Evolutionary conservation across 192 early-diverging fungal genomes (phyloP).

Genomic region (Podila clonocystis): DNA sequence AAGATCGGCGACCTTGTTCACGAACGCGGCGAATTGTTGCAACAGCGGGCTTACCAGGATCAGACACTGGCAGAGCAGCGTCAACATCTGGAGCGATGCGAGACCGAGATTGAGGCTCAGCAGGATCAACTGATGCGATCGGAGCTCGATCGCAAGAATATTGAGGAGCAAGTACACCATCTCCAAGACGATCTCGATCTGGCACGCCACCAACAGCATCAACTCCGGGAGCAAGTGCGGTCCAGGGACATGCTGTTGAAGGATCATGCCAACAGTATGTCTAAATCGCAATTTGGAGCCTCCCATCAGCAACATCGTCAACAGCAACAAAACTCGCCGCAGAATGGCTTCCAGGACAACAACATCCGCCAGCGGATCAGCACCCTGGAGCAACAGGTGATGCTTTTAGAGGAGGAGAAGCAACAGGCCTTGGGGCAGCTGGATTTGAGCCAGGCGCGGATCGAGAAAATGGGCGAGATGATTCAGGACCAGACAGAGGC

Average conservation of each 20-base stretch:
- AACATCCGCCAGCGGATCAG: constrained; percentile 1
- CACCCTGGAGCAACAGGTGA: constrained; percentile 3
- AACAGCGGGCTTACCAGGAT: constrained; percentile 3
- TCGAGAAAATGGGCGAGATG: constrained; percentile 21
- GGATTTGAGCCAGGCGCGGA: constrained; percentile 1
- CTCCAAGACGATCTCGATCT: constrained; percentile 15
- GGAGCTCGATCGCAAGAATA: constrained; percentile 9
- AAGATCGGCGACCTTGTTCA: not conserved
- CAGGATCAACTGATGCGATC: constrained; percentile 19
- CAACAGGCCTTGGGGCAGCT: constrained; percentile 6
- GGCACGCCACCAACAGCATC: constrained; percentile 6
- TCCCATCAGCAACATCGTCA: constrained; percentile 3
- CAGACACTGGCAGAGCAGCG: constrained; percentile 10
- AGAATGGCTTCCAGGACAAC: not conserved
- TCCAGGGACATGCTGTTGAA: not conserved
- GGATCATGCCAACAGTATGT: constrained; percentile 1
- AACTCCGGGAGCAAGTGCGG: constrained; percentile 24
- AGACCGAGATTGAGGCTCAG: constrained; percentile 25
- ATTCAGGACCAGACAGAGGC: constrained; percentile 30
- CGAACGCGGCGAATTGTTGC: not conserved
- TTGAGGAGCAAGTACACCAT: constrained; percentile 11
- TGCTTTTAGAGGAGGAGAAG: constrained; percentile 19
- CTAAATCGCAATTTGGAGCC: not conserved
- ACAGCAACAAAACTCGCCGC: not conserved
- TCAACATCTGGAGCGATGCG: constrained; percentile 18